Evolutionary conservation across 164 flowering plant genomes (phyloP).

Genomic region (Stephania cephalantha): DNA sequence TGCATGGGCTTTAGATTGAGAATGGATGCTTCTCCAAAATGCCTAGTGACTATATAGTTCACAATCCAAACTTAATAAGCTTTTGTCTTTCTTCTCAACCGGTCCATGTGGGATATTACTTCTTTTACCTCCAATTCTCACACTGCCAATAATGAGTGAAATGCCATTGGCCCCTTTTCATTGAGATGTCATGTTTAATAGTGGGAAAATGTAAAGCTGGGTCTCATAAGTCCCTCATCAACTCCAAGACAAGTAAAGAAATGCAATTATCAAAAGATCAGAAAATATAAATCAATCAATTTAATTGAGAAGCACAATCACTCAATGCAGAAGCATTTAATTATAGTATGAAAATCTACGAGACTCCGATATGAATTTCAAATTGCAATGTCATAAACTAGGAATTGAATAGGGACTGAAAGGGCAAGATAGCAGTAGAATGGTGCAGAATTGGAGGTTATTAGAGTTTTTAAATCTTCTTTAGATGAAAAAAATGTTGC

Average conservation of each 20-base stretch:
- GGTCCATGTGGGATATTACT: no score
- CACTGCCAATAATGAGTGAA: no score
- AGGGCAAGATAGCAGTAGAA: background rate
- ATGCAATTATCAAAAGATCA: background rate
- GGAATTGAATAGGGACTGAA: background rate
- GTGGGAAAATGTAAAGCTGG: background rate
- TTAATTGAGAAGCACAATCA: background rate
- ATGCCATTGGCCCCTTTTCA: background rate
- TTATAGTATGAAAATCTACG: background rate
- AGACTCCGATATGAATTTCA: background rate
- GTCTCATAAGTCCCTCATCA: background rate
- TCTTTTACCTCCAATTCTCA: no score
- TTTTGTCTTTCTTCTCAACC: no score
- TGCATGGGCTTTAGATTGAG: no score
- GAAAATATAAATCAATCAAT: background rate
- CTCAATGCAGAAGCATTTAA: background rate
- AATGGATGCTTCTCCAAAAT: no score
- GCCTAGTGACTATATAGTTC: no score
- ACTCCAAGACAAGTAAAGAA: background rate
- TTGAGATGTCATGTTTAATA: background rate
- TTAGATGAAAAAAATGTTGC: no score
- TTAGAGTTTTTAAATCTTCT: background rate
- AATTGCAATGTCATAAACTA: background rate
- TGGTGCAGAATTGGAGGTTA: background rate
- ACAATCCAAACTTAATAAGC: no score